A percentile compares a stretch with the other conserved stretches of the same genome.
These are phyloP conservation scores for Cladosporium cucumerinum DNA, from an alignment of 2,329 filamentous ascomycete species.

Conservation along the genomic window DNA sequence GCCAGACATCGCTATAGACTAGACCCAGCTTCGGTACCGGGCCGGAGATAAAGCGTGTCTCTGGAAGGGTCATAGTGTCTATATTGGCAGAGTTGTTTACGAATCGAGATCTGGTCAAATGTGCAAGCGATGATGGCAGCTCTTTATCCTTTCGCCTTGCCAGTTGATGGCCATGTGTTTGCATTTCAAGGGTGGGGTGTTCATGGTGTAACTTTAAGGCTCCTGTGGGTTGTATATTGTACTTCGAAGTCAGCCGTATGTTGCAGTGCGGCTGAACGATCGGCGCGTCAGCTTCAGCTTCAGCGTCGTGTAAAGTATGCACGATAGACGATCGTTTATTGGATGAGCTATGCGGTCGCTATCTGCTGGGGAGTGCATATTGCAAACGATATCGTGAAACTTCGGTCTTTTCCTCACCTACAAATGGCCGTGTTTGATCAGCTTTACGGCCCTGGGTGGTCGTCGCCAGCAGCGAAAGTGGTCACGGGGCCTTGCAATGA, in stretches of 20 bases:
- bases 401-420: not conserved
- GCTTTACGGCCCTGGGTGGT: not conserved
- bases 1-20: conserved; percentile 24
- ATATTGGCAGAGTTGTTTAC: not conserved
- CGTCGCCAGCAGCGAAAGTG: not conserved
- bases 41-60: not conserved
- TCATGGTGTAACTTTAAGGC: not conserved
- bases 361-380: not conserved
- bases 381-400: not conserved
- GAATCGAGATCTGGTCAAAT: not conserved
- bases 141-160: not conserved
- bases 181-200: not conserved
- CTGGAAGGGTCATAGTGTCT: not conserved
- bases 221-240: not conserved
- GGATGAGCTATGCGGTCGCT: not conserved
- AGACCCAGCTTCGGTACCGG: not conserved
- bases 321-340: not conserved
- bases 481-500: not conserved
- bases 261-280: not conserved
- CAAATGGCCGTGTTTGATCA: not conserved
- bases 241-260: not conserved
- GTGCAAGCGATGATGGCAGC: not conserved
- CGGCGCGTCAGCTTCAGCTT: not conserved
- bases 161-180: no score
- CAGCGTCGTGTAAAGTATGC: not conserved